These are phyloP conservation scores for Venustampulla echinocandica DNA, from an alignment of 495 filamentous ascomycete species.

Conservation along the genomic window DNA sequence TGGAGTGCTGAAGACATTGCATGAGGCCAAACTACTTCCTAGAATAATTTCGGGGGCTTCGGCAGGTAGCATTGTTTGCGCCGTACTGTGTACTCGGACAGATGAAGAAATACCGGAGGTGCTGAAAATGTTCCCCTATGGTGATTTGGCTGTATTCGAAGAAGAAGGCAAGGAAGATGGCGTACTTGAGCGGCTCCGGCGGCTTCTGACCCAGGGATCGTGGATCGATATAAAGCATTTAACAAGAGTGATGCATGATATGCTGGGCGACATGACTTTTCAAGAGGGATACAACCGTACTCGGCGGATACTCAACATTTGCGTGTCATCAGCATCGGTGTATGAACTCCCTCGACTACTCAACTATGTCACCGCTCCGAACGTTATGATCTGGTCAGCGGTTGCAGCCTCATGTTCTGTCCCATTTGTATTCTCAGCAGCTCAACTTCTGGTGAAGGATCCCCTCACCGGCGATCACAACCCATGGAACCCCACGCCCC, in stretches of 20 bases:
- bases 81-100: slow-evolving; percentile 74
- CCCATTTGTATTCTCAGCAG: slow-evolving; percentile 73
- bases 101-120: slow-evolving; percentile 76
- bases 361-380: slow-evolving; percentile 88
- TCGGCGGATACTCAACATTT: slow-evolving; percentile 82
- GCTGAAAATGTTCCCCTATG: slow-evolving; percentile 65
- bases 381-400: slow-evolving; percentile 94
- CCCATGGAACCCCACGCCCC: slow-evolving; percentile 76
- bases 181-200: slow-evolving; percentile 56
- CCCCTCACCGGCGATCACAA: slow-evolving; percentile 67
- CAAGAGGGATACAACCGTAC: slow-evolving; percentile 93
- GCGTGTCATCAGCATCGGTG: slow-evolving; percentile 75
- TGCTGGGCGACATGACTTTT: slow-evolving; percentile 85
- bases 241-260: slow-evolving; percentile 64
- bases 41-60: slow-evolving; percentile 91
- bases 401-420: slow-evolving; percentile 93
- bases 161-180: slow-evolving; percentile 60
- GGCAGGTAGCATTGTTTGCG: slow-evolving; percentile 86
- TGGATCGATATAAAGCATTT: slow-evolving; percentile 79
- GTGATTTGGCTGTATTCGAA: slow-evolving; percentile 78
- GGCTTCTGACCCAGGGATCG: slow-evolving; percentile 71
- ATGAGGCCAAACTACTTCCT: slow-evolving; percentile 65
- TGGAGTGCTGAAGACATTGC: slow-evolving; percentile 83
- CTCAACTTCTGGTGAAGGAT: slow-evolving; percentile 73
- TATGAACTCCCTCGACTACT: slow-evolving; percentile 81